phyloP scores from a whole-genome alignment of 163 green algal species.

The Scenedesmus sp. region DNA sequence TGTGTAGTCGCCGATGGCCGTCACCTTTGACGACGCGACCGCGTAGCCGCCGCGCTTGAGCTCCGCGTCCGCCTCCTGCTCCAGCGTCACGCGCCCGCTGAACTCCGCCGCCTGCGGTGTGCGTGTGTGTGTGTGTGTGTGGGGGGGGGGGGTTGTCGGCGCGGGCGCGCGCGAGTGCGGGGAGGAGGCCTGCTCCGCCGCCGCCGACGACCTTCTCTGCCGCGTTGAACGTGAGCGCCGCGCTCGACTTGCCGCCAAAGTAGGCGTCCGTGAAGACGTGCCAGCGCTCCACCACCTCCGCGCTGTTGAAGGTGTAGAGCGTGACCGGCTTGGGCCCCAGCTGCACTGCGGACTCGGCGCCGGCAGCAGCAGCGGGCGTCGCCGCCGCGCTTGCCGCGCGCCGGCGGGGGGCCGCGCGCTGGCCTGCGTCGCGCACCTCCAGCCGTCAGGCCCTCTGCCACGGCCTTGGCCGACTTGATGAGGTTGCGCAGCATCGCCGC shows the following conservation, averaged over 20 bases:
- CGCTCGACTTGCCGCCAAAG: conserved; percentile 43
- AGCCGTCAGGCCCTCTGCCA: conserved; percentile 13
- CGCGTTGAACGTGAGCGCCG: conserved; percentile 3
- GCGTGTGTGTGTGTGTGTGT: no score
- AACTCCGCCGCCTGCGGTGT: conserved; percentile 28
- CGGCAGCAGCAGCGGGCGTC: no score
- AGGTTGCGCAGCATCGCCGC: conserved; percentile 4
- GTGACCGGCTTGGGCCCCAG: conserved; percentile 23
- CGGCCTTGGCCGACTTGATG: conserved; percentile 19
- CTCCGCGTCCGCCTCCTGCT: conserved; percentile 32
- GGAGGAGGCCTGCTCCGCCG: neutral
- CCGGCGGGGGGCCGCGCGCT: no score
- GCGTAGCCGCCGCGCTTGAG: conserved; percentile 42
- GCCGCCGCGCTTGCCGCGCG: no score
- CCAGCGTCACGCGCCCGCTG: conserved; percentile 1
- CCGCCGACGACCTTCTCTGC: conserved; percentile 14
- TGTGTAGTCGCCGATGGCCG: conserved; percentile 32
- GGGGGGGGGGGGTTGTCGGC: no score
- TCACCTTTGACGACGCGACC: conserved; percentile 35
- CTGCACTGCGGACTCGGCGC: neutral
- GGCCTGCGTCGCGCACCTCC: neutral
- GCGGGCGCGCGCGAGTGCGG: no score
- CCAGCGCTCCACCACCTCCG: conserved; percentile 35
- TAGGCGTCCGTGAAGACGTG: conserved; percentile 45
- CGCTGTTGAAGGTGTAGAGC: conserved; percentile 32